Evolutionary conservation across 2,329 filamentous ascomycete species (phyloP), one percentile per base, ranked within the genome.

Genomic region (Alternaria ventricosa): DNA sequence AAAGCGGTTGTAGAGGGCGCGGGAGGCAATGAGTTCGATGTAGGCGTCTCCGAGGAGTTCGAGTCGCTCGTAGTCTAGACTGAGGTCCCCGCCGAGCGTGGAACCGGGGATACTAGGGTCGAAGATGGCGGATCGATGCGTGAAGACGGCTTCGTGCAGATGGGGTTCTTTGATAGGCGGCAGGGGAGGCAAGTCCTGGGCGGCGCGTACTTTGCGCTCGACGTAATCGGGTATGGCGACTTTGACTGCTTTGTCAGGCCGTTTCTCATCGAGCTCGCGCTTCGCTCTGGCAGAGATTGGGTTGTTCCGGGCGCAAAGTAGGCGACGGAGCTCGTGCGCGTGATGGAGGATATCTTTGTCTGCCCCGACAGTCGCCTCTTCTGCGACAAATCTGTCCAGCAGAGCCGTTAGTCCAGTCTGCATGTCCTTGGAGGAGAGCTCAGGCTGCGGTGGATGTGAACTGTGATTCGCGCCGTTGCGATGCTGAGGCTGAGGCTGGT

Each of bases 41-140:
- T 95, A 95, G 20, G 92, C 91, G 77, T 98, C 95, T 7, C 95
- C 95, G 8, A 97, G 85, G 82, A 95, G 94, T 79, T 98, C 95
- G 7, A 97, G 87, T 18, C 88, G 87, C 74, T 97, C 94, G 79
- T 97, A 97, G 72, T 84, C 81, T 18, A 74, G 71, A 22, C 64
- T 67, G 12, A 74, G 65, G 25, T 72, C 69, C 4, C 64, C 60
- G 27, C 77, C 60, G 15, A 75, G 67, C 20, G 45, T 53, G 1
- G 65, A 61, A 18, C 57, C 60, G 10, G 66, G 68, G 18, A 71
- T 63, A 12, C 76, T 71, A 4, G 65, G 63, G 36, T 63, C 65
- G 43, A 67, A 47, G 22, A 75, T 65, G 46, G 66, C 58, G 9
- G 77, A 77, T 6, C 64, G 82, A 71, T 95, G 92, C 1, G 87